phyloP scores from a whole-genome alignment of 1,139 yeast species.

The Hyphopichia khmerensis region DNA sequence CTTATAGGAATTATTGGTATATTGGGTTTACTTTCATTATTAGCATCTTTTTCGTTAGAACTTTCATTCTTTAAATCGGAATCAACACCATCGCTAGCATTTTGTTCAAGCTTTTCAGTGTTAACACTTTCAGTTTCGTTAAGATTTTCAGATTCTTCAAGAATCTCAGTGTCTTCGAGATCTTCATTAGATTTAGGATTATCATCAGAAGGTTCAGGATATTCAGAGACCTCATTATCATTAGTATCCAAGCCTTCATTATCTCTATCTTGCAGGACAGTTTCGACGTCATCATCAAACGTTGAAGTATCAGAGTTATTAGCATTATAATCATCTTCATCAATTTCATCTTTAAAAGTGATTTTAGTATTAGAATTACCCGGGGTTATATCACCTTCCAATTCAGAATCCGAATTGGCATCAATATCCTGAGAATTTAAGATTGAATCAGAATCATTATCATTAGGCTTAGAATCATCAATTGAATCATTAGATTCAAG shows the following conservation, averaged over 20 bases:
- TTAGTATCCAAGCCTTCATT: constrained; percentile 5
- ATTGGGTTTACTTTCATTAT: neutral
- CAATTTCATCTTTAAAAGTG: constrained; percentile 30
- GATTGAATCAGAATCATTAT: constrained; percentile 3
- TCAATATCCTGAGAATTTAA: constrained; percentile 3
- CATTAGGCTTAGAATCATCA: neutral
- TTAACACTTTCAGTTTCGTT: too few relatives aligned
- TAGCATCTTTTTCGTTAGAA: neutral
- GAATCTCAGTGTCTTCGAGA: too few relatives aligned
- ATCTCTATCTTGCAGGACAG: constrained; percentile 30
- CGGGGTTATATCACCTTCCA: constrained; percentile 33
- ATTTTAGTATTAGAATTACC: constrained; percentile 32
- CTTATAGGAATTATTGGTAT: constrained; percentile 15
- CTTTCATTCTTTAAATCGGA: neutral
- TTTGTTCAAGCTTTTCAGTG: neutral
- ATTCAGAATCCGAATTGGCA: constrained; percentile 14
- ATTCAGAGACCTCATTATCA: too few relatives aligned
- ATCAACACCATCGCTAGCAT: neutral
- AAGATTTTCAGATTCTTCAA: too few relatives aligned
- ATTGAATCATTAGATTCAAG: neutral
- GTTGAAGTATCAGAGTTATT: constrained; percentile 19
- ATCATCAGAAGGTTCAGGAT: neutral
- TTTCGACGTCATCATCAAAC: constrained; percentile 36
- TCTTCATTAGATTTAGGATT: neutral
- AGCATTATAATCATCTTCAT: constrained; percentile 15